Percentiles rank a stretch among this genome's conserved stretches.
Conservation (phyloP, 371 early-diverging fungal genomes). For the Haplosporangium sp. region DNA sequence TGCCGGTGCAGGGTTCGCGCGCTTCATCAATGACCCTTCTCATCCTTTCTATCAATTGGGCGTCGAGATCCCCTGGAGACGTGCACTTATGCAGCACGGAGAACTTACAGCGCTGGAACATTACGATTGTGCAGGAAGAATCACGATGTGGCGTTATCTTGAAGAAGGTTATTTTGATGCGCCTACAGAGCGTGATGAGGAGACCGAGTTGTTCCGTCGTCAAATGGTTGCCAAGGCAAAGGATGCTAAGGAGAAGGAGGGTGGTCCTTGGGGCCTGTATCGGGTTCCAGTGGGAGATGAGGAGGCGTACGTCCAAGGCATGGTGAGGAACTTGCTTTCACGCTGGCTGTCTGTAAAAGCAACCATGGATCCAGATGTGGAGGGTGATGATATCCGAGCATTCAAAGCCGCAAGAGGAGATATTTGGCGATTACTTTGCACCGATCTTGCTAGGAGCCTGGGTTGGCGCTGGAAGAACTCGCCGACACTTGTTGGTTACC, state of each 20-base stretch:
- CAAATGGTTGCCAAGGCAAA: constrained; percentile 16
- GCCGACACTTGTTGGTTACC: constrained; percentile 33
- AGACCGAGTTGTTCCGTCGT: constrained; percentile 24
- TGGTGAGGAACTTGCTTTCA: constrained; percentile 13
- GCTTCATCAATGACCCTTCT: constrained; percentile 21
- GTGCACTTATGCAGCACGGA: constrained; percentile 14
- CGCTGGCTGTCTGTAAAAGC: constrained; percentile 45
- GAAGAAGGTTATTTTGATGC: neutral
- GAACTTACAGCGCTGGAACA: constrained; percentile 16
- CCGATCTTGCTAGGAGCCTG: neutral
- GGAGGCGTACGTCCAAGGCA: constrained; percentile 31
- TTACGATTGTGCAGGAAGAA: neutral
- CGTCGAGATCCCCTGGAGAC: constrained; percentile 41
- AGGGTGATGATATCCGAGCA: constrained; percentile 19
- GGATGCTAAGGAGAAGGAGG: constrained; percentile 15
- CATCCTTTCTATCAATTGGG: constrained; percentile 51
- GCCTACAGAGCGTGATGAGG: constrained; percentile 25
- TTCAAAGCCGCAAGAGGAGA: constrained; percentile 17
- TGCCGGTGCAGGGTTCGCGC: constrained; percentile 22
- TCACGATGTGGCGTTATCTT: constrained; percentile 5
- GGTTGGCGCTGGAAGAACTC: constrained; percentile 53
- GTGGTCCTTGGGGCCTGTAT: constrained; percentile 21
- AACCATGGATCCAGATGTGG: constrained; percentile 23
- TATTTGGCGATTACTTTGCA: constrained; percentile 21
- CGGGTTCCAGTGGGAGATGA: constrained; percentile 30